phyloP scores from a whole-genome alignment of 208 protist species.

The Endotrypanum monterogeii region DNA sequence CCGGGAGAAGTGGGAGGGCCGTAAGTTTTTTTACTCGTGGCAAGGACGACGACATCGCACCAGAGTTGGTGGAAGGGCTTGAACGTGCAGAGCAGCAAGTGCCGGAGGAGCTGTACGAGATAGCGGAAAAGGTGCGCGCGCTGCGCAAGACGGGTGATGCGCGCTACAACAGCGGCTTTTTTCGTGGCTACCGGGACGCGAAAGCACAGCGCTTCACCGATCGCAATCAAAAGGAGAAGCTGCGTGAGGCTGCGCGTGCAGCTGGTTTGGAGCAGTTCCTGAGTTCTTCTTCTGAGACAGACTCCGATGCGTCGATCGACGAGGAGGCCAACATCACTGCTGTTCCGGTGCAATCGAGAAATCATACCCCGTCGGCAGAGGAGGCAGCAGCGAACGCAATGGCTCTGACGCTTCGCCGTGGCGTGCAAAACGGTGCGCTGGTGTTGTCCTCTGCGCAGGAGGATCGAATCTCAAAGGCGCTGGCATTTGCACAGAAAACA shows the following conservation, averaged over 20 bases:
- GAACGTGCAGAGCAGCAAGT: constrained; percentile 74
- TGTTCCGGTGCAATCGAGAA: constrained; percentile 21
- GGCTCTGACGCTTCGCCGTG: constrained; percentile 28
- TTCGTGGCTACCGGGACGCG: constrained; percentile 73
- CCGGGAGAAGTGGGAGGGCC: constrained; percentile 75
- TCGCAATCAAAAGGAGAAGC: constrained; percentile 63
- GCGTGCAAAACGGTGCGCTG: constrained; percentile 6
- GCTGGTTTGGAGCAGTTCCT: constrained; percentile 81
- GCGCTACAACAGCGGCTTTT: constrained; percentile 67
- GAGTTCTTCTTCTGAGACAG: constrained; percentile 51
- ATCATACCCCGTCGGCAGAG: constrained; percentile 7
- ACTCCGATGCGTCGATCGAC: constrained; percentile 47
- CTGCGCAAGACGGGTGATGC: constrained; percentile 72
- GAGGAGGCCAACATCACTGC: constrained; percentile 37
- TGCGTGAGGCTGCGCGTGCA: constrained; percentile 62
- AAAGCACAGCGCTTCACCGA: constrained; percentile 60
- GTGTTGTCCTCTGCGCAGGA: constrained; percentile 42
- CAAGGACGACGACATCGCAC: constrained; percentile 81
- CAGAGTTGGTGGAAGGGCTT: constrained; percentile 80
- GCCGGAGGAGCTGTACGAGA: constrained; percentile 83
- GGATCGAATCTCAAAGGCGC: constrained; percentile 62
- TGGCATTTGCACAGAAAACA: constrained; percentile 78
- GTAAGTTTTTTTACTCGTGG: constrained; percentile 87
- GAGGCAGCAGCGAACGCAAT: constrained; percentile 22
- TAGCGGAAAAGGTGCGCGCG: constrained; percentile 63